Conservation (phyloP, 2,329 filamentous ascomycete species). For the Aplosporella prunicola region DNA sequence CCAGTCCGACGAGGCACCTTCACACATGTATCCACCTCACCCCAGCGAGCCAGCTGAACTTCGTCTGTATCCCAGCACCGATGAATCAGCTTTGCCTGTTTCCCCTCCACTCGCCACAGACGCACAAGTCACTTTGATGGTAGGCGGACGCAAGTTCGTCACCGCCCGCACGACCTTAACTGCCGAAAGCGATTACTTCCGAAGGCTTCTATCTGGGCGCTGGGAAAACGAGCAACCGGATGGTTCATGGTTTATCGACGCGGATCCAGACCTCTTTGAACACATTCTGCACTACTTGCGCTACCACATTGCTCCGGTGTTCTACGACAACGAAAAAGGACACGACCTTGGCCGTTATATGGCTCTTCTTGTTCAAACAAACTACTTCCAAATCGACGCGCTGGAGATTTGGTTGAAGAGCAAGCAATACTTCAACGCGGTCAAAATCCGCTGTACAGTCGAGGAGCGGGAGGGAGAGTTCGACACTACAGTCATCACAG, state of each 20-base stretch:
- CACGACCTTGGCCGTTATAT: constrained; percentile 25
- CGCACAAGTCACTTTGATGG: too few species aligned
- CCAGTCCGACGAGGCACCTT: too few species aligned
- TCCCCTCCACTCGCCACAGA: too few species aligned
- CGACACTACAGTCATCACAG: neutral
- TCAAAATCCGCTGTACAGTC: too few species aligned
- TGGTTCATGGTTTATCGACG: constrained; percentile 29
- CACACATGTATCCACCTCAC: too few species aligned
- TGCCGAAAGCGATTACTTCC: constrained; percentile 18
- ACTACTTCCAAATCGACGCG: constrained; percentile 22
- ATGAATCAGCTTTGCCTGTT: too few species aligned
- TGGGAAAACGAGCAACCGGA: constrained; percentile 19
- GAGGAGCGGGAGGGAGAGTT: neutral
- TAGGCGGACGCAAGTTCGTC: constrained; percentile 11
- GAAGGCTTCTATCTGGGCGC: constrained; percentile 15
- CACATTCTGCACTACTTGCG: constrained; percentile 29
- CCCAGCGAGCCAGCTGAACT: too few species aligned
- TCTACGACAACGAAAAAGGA: constrained; percentile 21
- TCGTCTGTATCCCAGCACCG: too few species aligned
- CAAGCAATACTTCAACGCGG: constrained; percentile 15
- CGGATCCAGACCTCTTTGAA: constrained; percentile 25
- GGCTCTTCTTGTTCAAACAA: constrained; percentile 22
- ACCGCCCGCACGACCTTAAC: constrained; percentile 15
- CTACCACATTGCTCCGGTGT: constrained; percentile 23
- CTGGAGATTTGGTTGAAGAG: constrained; percentile 22